Evolutionary conservation across 345 rosid genomes (phyloP), one percentile per base, ranked within the genome.

Genomic region (Geranium rotundifolium): DNA sequence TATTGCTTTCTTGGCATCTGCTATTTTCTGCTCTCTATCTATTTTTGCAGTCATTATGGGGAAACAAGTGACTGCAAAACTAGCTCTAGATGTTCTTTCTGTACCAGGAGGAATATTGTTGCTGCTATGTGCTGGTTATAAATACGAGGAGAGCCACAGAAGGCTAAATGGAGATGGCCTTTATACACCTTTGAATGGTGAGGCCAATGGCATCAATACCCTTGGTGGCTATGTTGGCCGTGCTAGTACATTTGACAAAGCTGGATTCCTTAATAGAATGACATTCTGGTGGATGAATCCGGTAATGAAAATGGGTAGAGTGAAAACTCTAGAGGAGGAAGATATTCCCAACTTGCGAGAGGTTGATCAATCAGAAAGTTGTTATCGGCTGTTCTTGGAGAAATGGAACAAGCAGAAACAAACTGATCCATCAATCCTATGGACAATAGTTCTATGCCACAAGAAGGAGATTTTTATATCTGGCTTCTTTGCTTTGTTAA

Each of bases 221-320:
- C 7, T 19, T 0, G 16, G 39, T 3, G 79, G 67, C 58, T 67
- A 70, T n/a, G 68, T 31, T 31, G 64, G 57, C 1, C 70, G 66
- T 65, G 82, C 71, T 19, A 76, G 83, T 50, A 69, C 67, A 18
- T 85, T 89, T 77, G 79, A 85, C 4, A 67, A 65, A 63, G 95
- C 96, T 31, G 85, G 98, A 17, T 68, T 84, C 76, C 72, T 89
- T 29, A 76, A 81, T 70, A 79, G 41, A 67, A 65, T 89, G 73
- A 76, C 95, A 18, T 92, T 92, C 73, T 92, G 95, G 91, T 92
- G 98, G 98, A 56, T 84, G 77, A 89, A 89, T 75, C 68, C 84
- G 16, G 60, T 92, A 74, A 81, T 92, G 84, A 87, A 70, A 77
- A 77, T 31, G 67, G 98, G 96, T 0, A 79, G 77, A 66, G 80